Conservation (phyloP, 225 moss, liverwort and hornwort genomes). For the Bryoerythrophyllum caledonicum region DNA sequence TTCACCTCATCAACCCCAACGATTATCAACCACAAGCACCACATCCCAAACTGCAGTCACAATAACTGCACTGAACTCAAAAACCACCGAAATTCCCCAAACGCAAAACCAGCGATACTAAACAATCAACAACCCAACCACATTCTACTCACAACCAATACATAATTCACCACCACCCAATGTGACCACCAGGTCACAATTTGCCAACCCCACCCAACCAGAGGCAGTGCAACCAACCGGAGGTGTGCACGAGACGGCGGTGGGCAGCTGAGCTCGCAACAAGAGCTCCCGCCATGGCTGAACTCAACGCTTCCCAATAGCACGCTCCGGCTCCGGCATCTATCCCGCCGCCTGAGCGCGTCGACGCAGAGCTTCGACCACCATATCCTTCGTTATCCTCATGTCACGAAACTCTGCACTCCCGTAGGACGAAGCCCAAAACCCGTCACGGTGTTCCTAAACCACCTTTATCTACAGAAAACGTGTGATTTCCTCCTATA, state of each 20-base stretch:
- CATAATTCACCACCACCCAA: neutral
- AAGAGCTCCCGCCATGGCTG: constrained; percentile 29
- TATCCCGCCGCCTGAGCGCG: neutral
- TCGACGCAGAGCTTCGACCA: neutral
- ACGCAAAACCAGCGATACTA: neutral
- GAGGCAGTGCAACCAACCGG: neutral
- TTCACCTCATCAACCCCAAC: neutral
- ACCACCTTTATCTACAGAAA: too few relatives aligned
- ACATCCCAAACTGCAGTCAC: neutral
- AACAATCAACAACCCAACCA: neutral
- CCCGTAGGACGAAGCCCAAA: neutral
- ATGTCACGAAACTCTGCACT: neutral
- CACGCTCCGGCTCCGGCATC: neutral
- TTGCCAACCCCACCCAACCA: neutral
- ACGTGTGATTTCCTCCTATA: too few relatives aligned
- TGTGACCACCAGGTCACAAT: neutral
- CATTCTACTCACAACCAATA: neutral
- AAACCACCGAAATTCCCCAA: neutral
- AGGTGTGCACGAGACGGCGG: constrained; percentile 9
- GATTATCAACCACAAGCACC: neutral
- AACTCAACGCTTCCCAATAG: neutral
- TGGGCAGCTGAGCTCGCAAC: constrained; percentile 27
- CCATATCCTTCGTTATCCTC: constrained; percentile 35
- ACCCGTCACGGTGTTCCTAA: neutral
- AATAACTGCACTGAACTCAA: constrained; percentile 3